These are phyloP conservation scores for Cercophora sp. DNA, from an alignment of 495 filamentous ascomycete species.

Conservation along the genomic window DNA sequence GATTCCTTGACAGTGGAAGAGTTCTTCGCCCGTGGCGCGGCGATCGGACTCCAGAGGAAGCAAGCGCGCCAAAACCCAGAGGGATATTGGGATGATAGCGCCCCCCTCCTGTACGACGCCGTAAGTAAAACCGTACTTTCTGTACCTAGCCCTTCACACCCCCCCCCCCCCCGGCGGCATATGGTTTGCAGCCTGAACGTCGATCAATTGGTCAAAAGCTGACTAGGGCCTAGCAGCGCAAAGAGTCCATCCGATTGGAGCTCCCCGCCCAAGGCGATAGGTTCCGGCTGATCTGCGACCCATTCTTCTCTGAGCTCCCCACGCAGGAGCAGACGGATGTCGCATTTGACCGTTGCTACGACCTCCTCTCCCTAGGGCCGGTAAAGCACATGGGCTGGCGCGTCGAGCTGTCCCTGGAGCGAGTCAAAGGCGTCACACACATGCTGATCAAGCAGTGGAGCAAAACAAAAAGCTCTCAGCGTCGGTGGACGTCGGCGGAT, in stretches of 20 bases:
- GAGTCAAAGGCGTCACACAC: neutral
- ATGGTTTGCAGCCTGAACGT: too few species aligned
- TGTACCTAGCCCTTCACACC: too few species aligned
- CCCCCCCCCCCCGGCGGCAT: too few species aligned
- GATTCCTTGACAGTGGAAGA: constrained; percentile 1
- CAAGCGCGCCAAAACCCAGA: neutral
- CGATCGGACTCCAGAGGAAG: neutral
- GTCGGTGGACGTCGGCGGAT: neutral
- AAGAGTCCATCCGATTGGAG: neutral
- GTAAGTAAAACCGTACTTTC: neutral
- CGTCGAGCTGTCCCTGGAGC: neutral
- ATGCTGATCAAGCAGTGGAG: neutral
- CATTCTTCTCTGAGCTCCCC: neutral
- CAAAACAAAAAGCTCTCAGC: neutral
- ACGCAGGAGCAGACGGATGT: neutral
- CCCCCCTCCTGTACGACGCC: neutral
- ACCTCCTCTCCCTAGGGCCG: neutral
- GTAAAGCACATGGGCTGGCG: neutral
- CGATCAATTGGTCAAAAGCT: neutral
- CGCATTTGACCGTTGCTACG: neutral
- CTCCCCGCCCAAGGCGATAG: neutral
- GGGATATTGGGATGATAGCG: neutral
- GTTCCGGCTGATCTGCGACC: constrained; percentile 6
- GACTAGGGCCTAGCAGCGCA: neutral
- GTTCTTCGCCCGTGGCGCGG: constrained; percentile 1